Conservation (phyloP, 2,329 filamentous ascomycete species). For the Pochonia chlamydosporia region DNA sequence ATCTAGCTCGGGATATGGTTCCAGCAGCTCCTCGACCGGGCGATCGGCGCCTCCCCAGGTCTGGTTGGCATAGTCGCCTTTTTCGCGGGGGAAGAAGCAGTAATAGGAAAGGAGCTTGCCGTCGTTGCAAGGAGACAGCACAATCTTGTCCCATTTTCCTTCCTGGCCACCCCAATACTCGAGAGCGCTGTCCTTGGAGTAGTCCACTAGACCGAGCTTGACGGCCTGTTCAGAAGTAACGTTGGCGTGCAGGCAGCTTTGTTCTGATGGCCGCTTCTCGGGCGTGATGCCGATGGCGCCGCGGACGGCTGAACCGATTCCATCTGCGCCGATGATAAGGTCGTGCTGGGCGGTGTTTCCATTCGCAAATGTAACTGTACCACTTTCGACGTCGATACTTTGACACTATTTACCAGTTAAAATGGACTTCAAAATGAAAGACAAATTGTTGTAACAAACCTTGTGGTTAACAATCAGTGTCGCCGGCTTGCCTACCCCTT, state of each 20-base stretch:
- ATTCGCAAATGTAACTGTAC: slow-evolving; percentile 48
- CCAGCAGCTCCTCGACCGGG: slow-evolving; percentile 53
- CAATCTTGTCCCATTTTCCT: slow-evolving; percentile 61
- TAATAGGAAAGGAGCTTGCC: slow-evolving; percentile 63
- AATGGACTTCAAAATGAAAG: background rate
- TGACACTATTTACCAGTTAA: too few relatives aligned
- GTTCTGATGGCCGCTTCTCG: slow-evolving; percentile 52
- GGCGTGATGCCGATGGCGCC: slow-evolving; percentile 57
- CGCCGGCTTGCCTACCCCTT: slow-evolving; percentile 48
- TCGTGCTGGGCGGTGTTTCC: slow-evolving; percentile 46
- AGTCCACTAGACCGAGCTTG: slow-evolving; percentile 55
- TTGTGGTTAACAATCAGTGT: slow-evolving; percentile 51
- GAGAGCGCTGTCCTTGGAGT: slow-evolving; percentile 52
- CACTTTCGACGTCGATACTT: slow-evolving; percentile 45
- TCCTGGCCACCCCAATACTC: slow-evolving; percentile 68
- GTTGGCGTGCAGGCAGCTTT: slow-evolving; percentile 60
- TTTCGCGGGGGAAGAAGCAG: slow-evolving; percentile 55
- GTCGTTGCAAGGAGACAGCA: slow-evolving; percentile 62
- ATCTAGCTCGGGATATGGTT: slow-evolving; percentile 56
- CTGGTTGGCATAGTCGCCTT: slow-evolving; percentile 55
- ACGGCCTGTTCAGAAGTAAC: slow-evolving; percentile 56
- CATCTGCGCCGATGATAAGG: slow-evolving; percentile 58
- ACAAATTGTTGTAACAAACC: slow-evolving; percentile 23
- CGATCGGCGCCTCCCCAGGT: slow-evolving; percentile 49
- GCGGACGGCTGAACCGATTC: slow-evolving; percentile 61